Base-by-base conservation (phyloP, 1,284 basidiomycete species). In the Phlebopus sp. region DNA sequence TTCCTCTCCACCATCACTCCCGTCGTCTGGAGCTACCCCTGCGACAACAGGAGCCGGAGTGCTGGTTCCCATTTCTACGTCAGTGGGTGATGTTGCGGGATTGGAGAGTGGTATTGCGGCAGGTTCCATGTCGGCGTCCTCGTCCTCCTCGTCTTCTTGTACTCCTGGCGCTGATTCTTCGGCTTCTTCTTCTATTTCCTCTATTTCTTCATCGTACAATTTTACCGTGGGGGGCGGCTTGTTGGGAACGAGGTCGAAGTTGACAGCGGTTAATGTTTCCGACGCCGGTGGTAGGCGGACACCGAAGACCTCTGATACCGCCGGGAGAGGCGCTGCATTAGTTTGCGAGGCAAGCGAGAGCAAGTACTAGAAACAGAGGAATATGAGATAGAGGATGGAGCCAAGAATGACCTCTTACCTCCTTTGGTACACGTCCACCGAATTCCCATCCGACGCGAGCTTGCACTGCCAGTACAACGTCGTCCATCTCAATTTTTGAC, bases 241-340 rank as follows among this genome's bases (percentile, higher is more conserved):
- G 65, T 92, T 93, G 7, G 96, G 94, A 0, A 97, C 79, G 57
- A 98, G 80, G 59, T 93, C 86, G 72, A 98, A 99, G 72, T 97
- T 92, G 55, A 97, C 84, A 17, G 90, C 79, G 10, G 92, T 92
- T 31, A 99, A 78, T 47, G 92, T 89, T 35, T 97, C 92, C 21
- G 82, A 71, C 10, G 82, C 63, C 3, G 89, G 86, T 0, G 96
- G 96, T 17, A 98, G 73, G 17, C 94, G 86, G 40, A 98, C 82
- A 30, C 95, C 96, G 69, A 97, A 97, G 1, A 93, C 85, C 71
- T 98, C 96, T n/a, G 90, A 90, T 9, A 98, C 87, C 3, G 92
- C 73, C 3, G 96, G 96, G 4, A 99, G 79, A 0, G 96, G 92
- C 25, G 82, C 77, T 1, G 89, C 79, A 68, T 99, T 99, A 37